Evolutionary conservation across 1,284 basidiomycete genomes (phyloP).

Genomic region (Somion occarium): DNA sequence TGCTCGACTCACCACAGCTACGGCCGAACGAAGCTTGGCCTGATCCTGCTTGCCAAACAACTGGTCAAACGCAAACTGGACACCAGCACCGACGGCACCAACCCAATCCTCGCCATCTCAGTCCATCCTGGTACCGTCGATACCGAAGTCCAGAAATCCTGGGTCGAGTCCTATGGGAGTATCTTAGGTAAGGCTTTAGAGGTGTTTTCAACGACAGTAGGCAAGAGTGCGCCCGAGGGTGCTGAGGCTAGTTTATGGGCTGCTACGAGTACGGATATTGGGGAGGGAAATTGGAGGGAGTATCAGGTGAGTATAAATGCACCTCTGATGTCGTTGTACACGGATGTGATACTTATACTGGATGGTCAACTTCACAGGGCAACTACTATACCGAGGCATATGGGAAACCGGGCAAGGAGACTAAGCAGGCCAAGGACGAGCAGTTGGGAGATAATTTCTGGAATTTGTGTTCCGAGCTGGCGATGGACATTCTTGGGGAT

Average conservation of each 20-base stretch:
- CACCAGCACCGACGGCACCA: constrained; percentile 7
- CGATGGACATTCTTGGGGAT: constrained; percentile 24
- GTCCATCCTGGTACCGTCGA: constrained; percentile 29
- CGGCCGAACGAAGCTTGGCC: constrained; percentile 24
- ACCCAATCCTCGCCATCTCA: constrained; percentile 24
- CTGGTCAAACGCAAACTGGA: constrained; percentile 23
- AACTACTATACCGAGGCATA: constrained; percentile 27
- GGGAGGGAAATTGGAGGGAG: constrained; percentile 25
- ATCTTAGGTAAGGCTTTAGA: constrained; percentile 23
- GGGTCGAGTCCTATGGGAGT: constrained; percentile 24
- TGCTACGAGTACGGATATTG: constrained; percentile 25
- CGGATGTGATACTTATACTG: too few species aligned
- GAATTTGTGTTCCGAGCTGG: constrained; percentile 22
- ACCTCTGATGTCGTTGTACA: not conserved
- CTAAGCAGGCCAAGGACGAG: constrained; percentile 20
- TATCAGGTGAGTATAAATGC: constrained; percentile 20
- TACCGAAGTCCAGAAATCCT: constrained; percentile 25
- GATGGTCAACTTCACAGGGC: constrained; percentile 14
- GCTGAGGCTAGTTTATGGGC: constrained; percentile 30
- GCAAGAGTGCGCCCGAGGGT: constrained; percentile 26
- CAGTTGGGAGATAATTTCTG: constrained; percentile 23
- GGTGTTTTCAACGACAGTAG: constrained; percentile 15
- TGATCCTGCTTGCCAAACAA: constrained; percentile 23
- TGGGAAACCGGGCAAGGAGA: constrained; percentile 24
- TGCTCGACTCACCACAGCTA: constrained; percentile 15